A percentile compares a stretch with the other conserved stretches of the same genome.
phyloP scores from a whole-genome alignment of 257 asterid species.

The Cynanchum wilfordii region DNA sequence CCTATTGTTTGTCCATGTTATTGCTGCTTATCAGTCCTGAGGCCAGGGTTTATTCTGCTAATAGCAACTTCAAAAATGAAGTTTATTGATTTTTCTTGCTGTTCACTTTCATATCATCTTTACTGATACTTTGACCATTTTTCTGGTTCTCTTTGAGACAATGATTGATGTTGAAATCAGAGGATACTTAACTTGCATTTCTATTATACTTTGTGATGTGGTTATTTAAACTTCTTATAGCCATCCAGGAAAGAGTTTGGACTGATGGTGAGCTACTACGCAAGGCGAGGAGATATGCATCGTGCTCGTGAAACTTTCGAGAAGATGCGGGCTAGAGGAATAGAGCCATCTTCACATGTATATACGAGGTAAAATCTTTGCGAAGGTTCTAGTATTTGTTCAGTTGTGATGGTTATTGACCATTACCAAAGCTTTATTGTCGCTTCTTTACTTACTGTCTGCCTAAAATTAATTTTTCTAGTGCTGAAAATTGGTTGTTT shows the following conservation, averaged over 20 bases:
- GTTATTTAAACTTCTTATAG: slow-evolving; percentile 41
- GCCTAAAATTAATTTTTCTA: not conserved
- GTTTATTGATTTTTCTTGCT: not conserved
- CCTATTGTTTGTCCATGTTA: not conserved
- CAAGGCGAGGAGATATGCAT: slow-evolving; percentile 95
- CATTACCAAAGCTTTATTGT: not conserved
- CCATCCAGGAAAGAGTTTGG: slow-evolving; percentile 98
- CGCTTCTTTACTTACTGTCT: not conserved
- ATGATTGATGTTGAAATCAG: not conserved
- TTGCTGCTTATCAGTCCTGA: not conserved
- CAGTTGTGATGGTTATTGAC: not conserved
- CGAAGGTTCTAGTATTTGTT: slow-evolving; percentile 20
- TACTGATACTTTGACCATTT: not conserved
- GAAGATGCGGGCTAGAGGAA: slow-evolving; percentile 93
- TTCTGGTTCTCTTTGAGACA: not conserved
- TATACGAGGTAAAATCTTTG: slow-evolving; percentile 66
- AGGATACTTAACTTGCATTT: not conserved
- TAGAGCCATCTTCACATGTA: slow-evolving; percentile 85
- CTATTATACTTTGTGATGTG: not conserved
- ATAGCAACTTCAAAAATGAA: not conserved
- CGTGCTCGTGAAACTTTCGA: slow-evolving; percentile 95
- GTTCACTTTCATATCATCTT: not conserved
- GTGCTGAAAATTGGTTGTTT: not conserved
- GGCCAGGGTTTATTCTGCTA: not conserved
- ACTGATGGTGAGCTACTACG: slow-evolving; percentile 88